Evolutionary conservation across 805 yeast species (phyloP), one percentile per base, ranked within the genome.

Genomic region (Monosporozyma unispora): DNA sequence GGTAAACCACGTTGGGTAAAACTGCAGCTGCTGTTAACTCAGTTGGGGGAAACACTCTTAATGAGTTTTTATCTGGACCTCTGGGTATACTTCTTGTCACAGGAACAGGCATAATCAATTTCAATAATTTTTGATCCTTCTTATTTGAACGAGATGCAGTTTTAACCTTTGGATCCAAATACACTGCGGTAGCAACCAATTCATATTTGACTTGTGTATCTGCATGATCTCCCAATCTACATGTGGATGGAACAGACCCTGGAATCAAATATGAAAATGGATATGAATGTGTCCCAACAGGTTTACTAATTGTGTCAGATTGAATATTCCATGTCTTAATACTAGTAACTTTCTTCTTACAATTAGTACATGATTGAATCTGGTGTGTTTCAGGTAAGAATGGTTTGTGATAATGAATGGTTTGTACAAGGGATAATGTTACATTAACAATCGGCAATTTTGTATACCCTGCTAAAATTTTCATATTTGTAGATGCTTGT

Each of bases 41-140:
- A 0, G 98, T 91, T 7, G 99, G 98, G 0, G 99, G 99, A 67
- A 93, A 93, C 1, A 93, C 87, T 52, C 99, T 77, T 37, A 88
- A 69, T 1, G 96, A 87, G 60, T 86, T 87, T 57, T 89, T 75
- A 62, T 90, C 96, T 2, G 87, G 86, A 6, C 93, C 91, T 44
- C 87, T 72, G 22, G 87, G 64, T 28, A 91, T 79, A 50, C 95
- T 84, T 58, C 99, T 76, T 43, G 84, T 75, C 2, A 93, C 73
- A 55, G 82, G 76, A 8, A 93, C 64, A 0, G 96, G 95, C 51
- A 86, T 69, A 2, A 70, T 67, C 37, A 80, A 59, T 46, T 69
- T 68, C 22, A 77, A 67, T n/a, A 70, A 39, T 57, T 70, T 53
- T 54, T 67, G 60, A 51, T 65, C 56, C 38, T 62, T 41, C 49